Conservation (phyloP, 352 stramenopile species). For the Phytophthora litchii region DNA sequence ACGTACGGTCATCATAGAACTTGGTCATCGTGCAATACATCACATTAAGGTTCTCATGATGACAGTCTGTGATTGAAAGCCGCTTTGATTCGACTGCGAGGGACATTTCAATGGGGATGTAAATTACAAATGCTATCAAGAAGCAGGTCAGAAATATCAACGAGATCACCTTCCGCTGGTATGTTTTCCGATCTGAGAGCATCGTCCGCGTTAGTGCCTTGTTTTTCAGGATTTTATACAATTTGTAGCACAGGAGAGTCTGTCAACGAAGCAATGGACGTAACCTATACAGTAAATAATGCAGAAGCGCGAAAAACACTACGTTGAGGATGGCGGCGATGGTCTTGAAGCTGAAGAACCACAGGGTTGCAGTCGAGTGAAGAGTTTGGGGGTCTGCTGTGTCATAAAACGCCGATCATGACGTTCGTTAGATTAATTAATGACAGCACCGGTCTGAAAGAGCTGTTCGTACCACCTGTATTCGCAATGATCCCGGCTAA, state of each 20-base stretch:
- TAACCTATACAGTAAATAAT: neutral
- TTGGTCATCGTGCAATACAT: slow-evolving; percentile 65
- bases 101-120: slow-evolving; percentile 39
- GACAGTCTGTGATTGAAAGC: slow-evolving; percentile 37
- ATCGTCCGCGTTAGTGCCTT: slow-evolving; percentile 5
- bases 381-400: slow-evolving; percentile 11
- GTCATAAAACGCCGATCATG: slow-evolving; percentile 45
- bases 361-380: slow-evolving; percentile 37
- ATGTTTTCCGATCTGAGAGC: slow-evolving; percentile 6
- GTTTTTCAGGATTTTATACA: slow-evolving; percentile 29
- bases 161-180: slow-evolving; percentile 32
- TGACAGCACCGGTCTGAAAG: no score
- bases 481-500: neutral
- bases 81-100: slow-evolving; percentile 26
- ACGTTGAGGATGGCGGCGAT: slow-evolving; percentile 41
- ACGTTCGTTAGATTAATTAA: no score
- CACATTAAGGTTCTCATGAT: slow-evolving; percentile 37
- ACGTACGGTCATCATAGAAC: slow-evolving; percentile 61
- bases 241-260: slow-evolving; percentile 37
- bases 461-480: neutral
- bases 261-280: neutral
- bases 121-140: slow-evolving; percentile 48
- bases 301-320: neutral
- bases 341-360: slow-evolving; percentile 49
- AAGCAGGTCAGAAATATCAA: slow-evolving; percentile 29